Evolutionary conservation across 345 rosid species (phyloP).

Genomic region (Citrus sinensis): DVS_A1.0 CM039168.1:27361501-27362000

Average conservation of each 20-base stretch:
- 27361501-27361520: background rate
- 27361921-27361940: slow-evolving; percentile 58
- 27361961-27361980: slow-evolving; percentile 36
- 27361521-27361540: background rate
- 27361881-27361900: slow-evolving; percentile 76
- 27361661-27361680: slow-evolving; percentile 77
- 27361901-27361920: slow-evolving; percentile 61
- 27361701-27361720: slow-evolving; percentile 95
- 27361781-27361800: slow-evolving; percentile 21
- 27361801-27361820: background rate
- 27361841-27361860: background rate
- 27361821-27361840: background rate
- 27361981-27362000: slow-evolving; percentile 17
- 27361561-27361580: background rate
- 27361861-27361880: slow-evolving; percentile 33
- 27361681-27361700: slow-evolving; percentile 97
- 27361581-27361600: background rate
- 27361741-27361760: slow-evolving; percentile 71
- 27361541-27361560: background rate
- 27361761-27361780: slow-evolving; percentile 95
- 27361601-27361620: slow-evolving; percentile 10
- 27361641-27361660: slow-evolving; percentile 73
- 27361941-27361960: slow-evolving; percentile 50
- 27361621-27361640: slow-evolving; percentile 81
- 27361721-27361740: slow-evolving; percentile 66